Conservation (phyloP, 1,284 basidiomycete genomes). For the Sanguinoderma infundibulare region DNA sequence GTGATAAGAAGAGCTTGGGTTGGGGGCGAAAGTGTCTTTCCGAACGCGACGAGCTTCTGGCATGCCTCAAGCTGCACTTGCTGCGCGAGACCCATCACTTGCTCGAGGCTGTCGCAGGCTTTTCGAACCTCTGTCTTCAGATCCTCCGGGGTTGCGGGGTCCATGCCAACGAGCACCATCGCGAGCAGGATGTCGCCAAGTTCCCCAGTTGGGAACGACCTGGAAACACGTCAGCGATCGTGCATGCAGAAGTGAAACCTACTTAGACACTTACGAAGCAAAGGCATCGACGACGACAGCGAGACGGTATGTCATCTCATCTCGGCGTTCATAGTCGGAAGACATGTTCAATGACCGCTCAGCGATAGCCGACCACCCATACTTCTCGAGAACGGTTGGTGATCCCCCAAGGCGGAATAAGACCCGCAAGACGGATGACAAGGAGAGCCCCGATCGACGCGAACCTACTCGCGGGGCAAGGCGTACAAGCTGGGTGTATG, state of each 20-base stretch:
- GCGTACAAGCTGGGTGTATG: constrained; percentile 19
- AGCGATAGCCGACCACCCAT: constrained; percentile 11
- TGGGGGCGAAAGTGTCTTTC: constrained; percentile 30
- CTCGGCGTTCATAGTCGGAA: constrained; percentile 26
- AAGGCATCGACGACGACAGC: constrained; percentile 48
- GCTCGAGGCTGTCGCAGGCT: constrained; percentile 7
- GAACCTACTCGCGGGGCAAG: constrained; percentile 5
- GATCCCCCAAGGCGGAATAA: constrained; percentile 29
- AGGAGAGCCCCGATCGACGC: constrained; percentile 8
- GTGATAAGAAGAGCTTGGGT: constrained; percentile 55
- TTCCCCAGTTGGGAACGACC: constrained; percentile 40
- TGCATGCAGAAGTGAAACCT: neutral
- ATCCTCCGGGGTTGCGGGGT: constrained; percentile 48
- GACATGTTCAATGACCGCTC: neutral
- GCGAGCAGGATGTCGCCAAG: constrained; percentile 52
- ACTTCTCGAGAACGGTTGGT: constrained; percentile 9
- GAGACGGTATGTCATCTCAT: constrained; percentile 44
- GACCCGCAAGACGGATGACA: constrained; percentile 10
- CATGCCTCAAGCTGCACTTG: constrained; percentile 45
- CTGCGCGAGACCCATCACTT: constrained; percentile 37
- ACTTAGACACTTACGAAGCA: constrained; percentile 45
- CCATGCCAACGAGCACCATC: constrained; percentile 60
- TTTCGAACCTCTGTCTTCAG: constrained; percentile 46
- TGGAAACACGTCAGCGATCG: constrained; percentile 28
- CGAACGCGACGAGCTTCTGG: constrained; percentile 45